These are phyloP conservation scores for Calonectria naviculata DNA, from an alignment of 2,329 filamentous ascomycete species.

Conservation along the genomic window DNA sequence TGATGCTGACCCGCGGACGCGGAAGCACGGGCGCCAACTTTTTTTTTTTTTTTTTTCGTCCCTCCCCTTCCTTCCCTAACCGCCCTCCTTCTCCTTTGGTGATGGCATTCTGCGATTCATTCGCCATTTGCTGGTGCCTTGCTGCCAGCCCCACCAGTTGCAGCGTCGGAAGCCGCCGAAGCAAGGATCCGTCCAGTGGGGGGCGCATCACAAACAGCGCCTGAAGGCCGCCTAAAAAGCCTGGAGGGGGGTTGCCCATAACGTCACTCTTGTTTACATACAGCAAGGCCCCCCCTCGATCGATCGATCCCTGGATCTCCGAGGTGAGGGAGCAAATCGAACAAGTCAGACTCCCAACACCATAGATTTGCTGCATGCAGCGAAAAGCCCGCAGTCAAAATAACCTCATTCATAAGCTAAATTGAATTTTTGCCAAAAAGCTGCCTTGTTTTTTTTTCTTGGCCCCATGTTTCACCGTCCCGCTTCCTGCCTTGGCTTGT, in stretches of 20 bases:
- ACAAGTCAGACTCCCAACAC: not conserved
- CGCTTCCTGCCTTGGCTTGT: not conserved
- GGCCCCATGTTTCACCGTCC: not conserved
- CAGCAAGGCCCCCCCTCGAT: not conserved
- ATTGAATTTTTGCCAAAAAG: not conserved
- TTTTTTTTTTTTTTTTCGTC: slow-evolving; percentile 41
- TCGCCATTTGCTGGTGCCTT: slow-evolving; percentile 20
- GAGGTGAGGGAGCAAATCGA: not conserved
- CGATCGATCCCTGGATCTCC: not conserved
- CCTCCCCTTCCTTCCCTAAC: slow-evolving; percentile 12
- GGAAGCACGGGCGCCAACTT: slow-evolving; percentile 32
- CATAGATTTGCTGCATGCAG: not conserved
- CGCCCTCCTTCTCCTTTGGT: slow-evolving; percentile 28
- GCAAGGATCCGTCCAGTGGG: slow-evolving; percentile 19
- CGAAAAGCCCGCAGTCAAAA: not conserved
- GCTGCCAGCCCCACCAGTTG: slow-evolving; percentile 25
- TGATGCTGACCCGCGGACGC: slow-evolving; percentile 17
- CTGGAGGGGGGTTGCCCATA: not conserved
- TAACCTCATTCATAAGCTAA: not conserved
- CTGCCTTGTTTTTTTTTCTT: not conserved
- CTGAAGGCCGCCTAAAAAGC: not conserved
- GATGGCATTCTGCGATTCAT: slow-evolving; percentile 21
- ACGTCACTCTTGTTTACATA: too few species aligned
- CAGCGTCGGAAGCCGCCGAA: slow-evolving; percentile 37
- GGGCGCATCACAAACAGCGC: not conserved